Evolutionary conservation across 23 red algal species (phyloP), one percentile per base, ranked within the genome.

Genomic region (Gracilaria caudata): DNA sequence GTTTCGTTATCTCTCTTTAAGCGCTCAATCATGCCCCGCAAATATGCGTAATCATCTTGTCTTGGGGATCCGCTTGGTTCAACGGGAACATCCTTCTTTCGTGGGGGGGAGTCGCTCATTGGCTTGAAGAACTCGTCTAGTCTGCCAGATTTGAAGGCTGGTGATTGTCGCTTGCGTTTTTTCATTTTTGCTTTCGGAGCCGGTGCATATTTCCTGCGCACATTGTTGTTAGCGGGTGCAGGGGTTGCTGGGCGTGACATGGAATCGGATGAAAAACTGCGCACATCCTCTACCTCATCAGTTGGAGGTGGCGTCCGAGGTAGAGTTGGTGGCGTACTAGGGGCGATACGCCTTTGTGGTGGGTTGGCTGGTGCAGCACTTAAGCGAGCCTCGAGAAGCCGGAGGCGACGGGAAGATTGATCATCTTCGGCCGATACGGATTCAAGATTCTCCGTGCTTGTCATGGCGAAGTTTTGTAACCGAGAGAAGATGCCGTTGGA

Each of bases 41-140:
- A 68, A 34, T 79, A 58, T 9, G 46, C 53, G 29, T 89, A 89
- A 19, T 53, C 45, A 47, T 84, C 47, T 45, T 78, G 51, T 12
- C 68, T 43, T 8, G 71, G 71, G 35, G 72, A 46, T 23, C 47
- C 35, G 2, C 73, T 12, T 38, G 13, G 6, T 3, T 65, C 72
- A 4, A 79, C 28, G 26, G 32, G 32, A 43, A 39, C 25, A 25
- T 79, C 72, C 30, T 64, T 89, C 61, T 84, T 84, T 10, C 60
- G 36, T 4, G 61, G 28, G 7, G 57, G 51, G 6, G 51, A 60
- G 77, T 58, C 77, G 21, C 28, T 33, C 45, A 89, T n/a, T 54
- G 85, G 74, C 40, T 89, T 89, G 73, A 89, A 89, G 45, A 89
- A 89, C 28, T 68, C 64, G 19, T 89, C 85, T 11, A 89, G 64